Percentiles rank a stretch among this genome's conserved stretches.
phyloP scores from a whole-genome alignment of 192 early-diverging fungal genomes.

The Haplosporangium gracile region DNA sequence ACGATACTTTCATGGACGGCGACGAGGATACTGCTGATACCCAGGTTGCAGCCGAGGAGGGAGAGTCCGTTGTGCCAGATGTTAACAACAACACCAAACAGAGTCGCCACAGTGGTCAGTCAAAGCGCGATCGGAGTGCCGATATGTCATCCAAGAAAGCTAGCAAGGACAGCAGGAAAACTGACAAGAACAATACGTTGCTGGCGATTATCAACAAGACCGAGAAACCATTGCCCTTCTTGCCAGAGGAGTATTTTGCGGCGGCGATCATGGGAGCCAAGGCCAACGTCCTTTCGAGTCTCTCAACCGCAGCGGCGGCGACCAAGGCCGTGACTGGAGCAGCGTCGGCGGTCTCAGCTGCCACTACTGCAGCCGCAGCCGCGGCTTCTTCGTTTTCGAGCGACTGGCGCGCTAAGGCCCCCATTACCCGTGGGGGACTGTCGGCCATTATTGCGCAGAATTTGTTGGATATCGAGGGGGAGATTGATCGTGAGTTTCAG shows the following conservation, averaged over 20 bases:
- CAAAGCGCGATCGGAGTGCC: neutral
- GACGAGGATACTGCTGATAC: neutral
- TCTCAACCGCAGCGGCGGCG: neutral
- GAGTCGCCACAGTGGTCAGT: neutral
- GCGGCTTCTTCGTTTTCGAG: neutral
- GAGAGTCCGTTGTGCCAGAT: neutral
- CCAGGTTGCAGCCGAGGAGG: neutral
- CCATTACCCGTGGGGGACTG: slow-evolving; percentile 11
- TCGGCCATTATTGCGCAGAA: slow-evolving; percentile 23
- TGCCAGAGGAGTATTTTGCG: neutral
- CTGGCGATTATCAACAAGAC: neutral
- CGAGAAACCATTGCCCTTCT: neutral
- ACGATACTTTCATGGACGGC: neutral
- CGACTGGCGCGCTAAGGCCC: neutral
- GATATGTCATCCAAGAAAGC: neutral
- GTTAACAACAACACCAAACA: neutral
- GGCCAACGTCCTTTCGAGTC: neutral
- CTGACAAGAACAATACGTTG: neutral
- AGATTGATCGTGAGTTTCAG: slow-evolving; percentile 6
- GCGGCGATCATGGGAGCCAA: neutral
- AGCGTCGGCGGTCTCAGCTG: neutral
- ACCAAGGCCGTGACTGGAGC: neutral
- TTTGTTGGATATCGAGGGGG: slow-evolving; percentile 9
- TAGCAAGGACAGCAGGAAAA: neutral
- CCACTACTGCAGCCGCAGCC: neutral